Percentiles rank a stretch among this genome's conserved stretches.
Evolutionary conservation across 805 yeast species (phyloP).

Genomic region (Tetrapisispora fleetii): DNA sequence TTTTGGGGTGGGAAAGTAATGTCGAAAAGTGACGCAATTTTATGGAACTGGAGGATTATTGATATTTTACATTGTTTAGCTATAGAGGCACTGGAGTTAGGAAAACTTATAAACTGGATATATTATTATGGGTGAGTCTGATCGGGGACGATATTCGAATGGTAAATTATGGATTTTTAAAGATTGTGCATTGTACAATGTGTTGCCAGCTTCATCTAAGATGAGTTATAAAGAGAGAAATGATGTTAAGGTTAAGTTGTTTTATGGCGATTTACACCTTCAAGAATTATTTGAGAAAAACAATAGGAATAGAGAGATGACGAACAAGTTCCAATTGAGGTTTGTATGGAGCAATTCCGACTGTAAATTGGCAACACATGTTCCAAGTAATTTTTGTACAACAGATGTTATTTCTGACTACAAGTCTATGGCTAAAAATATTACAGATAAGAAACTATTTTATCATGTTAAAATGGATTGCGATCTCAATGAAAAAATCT

Average conservation of each 20-base stretch:
- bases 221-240: conserved; percentile 2
- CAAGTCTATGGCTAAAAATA: conserved; percentile 9
- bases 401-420: conserved; percentile 15
- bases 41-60: too few species aligned
- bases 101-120: background rate
- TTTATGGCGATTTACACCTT: conserved; percentile 13
- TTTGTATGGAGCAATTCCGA: conserved; percentile 6
- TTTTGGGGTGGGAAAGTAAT: too few species aligned
- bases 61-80: too few species aligned
- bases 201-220: conserved; percentile 12
- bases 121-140: background rate
- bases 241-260: conserved; percentile 10
- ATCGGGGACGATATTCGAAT: background rate
- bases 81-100: background rate
- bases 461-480: conserved; percentile 15
- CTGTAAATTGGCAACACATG: background rate
- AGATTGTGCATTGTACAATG: conserved; percentile 12
- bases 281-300: conserved; percentile 10
- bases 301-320: conserved; percentile 5
- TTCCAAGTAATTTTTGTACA: conserved; percentile 3
- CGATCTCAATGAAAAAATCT: conserved; percentile 8
- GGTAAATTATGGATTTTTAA: conserved; percentile 7
- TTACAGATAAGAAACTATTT: conserved; percentile 6
- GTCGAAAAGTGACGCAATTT: too few species aligned
- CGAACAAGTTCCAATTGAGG: conserved; percentile 13